Evolutionary conservation across 2,329 filamentous ascomycete genomes (phyloP).

Genomic region (Colletotrichum cordylinicola): DNA sequence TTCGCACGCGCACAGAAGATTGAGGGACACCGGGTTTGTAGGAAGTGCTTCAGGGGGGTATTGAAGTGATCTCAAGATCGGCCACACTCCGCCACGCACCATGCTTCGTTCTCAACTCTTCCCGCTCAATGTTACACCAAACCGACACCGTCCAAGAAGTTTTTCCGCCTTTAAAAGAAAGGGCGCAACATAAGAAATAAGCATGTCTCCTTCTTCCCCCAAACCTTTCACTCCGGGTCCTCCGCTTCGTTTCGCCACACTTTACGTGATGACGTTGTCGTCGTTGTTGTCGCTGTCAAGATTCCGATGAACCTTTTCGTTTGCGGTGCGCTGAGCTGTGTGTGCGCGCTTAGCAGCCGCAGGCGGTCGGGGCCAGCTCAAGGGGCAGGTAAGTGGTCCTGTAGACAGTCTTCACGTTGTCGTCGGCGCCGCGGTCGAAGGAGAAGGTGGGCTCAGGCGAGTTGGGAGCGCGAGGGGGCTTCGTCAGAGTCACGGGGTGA

Average conservation of each 20-base stretch:
- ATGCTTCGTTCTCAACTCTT: neutral
- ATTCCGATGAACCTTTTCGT: neutral
- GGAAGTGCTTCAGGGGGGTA: neutral
- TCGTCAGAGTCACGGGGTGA: slow-evolving; percentile 19
- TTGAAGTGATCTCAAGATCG: neutral
- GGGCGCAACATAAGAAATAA: neutral
- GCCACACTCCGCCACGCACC: neutral
- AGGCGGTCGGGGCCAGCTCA: slow-evolving; percentile 6
- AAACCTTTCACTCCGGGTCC: neutral
- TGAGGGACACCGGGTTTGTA: neutral
- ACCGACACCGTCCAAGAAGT: neutral
- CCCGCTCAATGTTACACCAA: neutral
- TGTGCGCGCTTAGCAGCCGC: neutral
- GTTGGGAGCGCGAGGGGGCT: slow-evolving; percentile 1
- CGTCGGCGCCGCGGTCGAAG: neutral
- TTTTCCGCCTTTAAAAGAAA: neutral
- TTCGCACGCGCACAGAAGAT: neutral
- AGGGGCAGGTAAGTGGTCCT: slow-evolving; percentile 16
- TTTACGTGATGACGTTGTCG: neutral
- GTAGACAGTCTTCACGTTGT: slow-evolving; percentile 14
- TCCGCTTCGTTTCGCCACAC: neutral
- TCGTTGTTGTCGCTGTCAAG: neutral
- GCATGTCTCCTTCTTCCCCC: neutral
- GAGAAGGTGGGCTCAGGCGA: neutral
- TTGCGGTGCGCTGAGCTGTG: neutral